Conservation (phyloP, 2,329 filamentous ascomycete species). For the Neofusicoccum umdonicola region DNA sequence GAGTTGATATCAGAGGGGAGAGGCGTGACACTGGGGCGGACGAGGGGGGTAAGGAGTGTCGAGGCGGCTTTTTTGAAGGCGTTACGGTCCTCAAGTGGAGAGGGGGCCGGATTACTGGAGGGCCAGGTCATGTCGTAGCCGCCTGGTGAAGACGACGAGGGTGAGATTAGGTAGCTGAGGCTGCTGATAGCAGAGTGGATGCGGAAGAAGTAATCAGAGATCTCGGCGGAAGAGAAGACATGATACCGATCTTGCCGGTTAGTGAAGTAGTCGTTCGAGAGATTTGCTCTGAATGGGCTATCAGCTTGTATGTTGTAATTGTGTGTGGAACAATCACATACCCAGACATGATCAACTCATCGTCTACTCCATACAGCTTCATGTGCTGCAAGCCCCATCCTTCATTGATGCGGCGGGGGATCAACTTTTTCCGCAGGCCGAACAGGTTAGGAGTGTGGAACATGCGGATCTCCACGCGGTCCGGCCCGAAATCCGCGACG, state of each 20-base stretch:
- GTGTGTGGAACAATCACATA: constrained; percentile 39
- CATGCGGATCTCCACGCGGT: constrained; percentile 90
- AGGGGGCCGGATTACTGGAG: constrained; percentile 67
- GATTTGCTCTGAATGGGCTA: constrained; percentile 62
- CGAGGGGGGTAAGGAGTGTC: constrained; percentile 62
- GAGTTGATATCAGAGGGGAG: constrained; percentile 45
- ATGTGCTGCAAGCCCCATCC: constrained; percentile 98
- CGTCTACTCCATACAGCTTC: constrained; percentile 95
- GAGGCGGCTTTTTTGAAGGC: constrained; percentile 70
- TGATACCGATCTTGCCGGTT: constrained; percentile 95
- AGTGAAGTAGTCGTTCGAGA: constrained; percentile 93
- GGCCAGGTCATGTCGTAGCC: constrained; percentile 71
- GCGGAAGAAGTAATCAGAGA: constrained; percentile 78
- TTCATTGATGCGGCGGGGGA: constrained; percentile 91
- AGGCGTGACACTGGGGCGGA: constrained; percentile 50
- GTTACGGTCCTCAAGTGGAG: constrained; percentile 68
- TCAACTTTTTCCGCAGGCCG: constrained; percentile 75
- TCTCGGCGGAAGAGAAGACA: constrained; percentile 73
- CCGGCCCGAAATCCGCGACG: constrained; percentile 77
- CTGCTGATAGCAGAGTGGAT: constrained; percentile 76
- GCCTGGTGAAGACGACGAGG: constrained; percentile 50
- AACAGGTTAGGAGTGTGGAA: constrained; percentile 97
- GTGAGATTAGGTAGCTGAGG: constrained; percentile 77
- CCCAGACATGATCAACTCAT: constrained; percentile 93
- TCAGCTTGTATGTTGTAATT: not conserved